These are phyloP conservation scores for Mesembryanthemum crystallinum DNA, from an alignment of 148 eudicot species.

Conservation along the genomic window DNA sequence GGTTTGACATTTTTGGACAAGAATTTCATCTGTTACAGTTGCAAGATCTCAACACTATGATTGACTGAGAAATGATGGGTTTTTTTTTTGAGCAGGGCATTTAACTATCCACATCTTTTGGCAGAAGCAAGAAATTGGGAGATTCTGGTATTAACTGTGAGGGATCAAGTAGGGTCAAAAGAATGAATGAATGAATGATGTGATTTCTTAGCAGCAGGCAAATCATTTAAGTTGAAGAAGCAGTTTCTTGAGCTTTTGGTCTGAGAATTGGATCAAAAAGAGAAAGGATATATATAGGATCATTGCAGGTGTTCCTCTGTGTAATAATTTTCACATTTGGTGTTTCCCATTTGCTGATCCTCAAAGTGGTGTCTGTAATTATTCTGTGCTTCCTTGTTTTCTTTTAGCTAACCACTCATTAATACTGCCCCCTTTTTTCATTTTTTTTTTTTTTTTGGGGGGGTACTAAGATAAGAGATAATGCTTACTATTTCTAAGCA, in stretches of 20 bases:
- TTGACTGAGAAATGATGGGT: conserved; percentile 13
- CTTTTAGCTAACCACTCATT: conserved; percentile 28
- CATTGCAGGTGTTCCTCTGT: conserved; percentile 17
- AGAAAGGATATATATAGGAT: background rate
- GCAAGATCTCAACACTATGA: conserved; percentile 23
- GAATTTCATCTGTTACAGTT: conserved; percentile 6
- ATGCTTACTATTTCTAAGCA: conserved; percentile 25
- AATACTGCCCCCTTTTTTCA: background rate
- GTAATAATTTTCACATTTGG: conserved; percentile 20
- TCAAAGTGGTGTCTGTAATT: conserved; percentile 24
- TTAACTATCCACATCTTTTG: no score
- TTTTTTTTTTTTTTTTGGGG: no score
- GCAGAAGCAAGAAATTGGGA: background rate
- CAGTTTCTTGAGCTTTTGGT: background rate
- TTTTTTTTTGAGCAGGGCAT: background rate
- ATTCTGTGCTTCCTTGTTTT: conserved; percentile 22
- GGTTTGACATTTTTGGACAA: conserved; percentile 22
- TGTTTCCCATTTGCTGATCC: conserved; percentile 25
- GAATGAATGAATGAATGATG: background rate
- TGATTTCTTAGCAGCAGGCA: background rate
- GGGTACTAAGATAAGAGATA: no score
- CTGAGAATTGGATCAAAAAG: background rate
- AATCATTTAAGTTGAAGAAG: conserved; percentile 1
- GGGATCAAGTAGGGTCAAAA: conserved; percentile 23
- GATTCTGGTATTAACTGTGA: conserved; percentile 14